Conservation (phyloP, 352 stramenopile genomes). For the Globisporangium echinulatum region DNA sequence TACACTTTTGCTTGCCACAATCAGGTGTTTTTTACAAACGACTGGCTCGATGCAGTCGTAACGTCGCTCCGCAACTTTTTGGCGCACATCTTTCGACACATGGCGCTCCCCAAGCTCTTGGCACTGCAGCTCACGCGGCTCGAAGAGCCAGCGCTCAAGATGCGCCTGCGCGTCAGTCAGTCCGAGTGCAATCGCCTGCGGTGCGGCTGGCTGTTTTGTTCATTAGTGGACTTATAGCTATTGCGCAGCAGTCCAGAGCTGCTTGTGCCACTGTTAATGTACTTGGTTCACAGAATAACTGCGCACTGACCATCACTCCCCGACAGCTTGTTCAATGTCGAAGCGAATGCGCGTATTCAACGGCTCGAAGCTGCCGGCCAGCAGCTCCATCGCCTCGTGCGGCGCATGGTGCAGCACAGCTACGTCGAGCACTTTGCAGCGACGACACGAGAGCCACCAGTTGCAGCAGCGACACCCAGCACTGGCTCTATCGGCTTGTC, state of each 20-base stretch:
- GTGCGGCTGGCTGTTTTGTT: slow-evolving; percentile 9
- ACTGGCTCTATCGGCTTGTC: slow-evolving; percentile 20
- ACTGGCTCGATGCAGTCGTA: slow-evolving; percentile 68
- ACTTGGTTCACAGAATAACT: not conserved
- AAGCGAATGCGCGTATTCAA: slow-evolving; percentile 49
- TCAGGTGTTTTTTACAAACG: slow-evolving; percentile 61
- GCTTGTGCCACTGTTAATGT: too few species aligned
- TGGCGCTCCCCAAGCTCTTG: slow-evolving; percentile 70
- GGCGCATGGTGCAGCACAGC: slow-evolving; percentile 59
- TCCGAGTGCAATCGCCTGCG: slow-evolving; percentile 63
- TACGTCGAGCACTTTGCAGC: slow-evolving; percentile 55
- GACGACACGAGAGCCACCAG: slow-evolving; percentile 9
- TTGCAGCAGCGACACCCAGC: slow-evolving; percentile 5
- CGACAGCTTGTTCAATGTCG: slow-evolving; percentile 31
- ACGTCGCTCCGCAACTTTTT: slow-evolving; percentile 78
- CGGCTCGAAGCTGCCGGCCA: slow-evolving; percentile 53
- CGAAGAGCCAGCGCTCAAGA: slow-evolving; percentile 61
- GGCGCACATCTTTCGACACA: slow-evolving; percentile 63
- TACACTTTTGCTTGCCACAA: not conserved
- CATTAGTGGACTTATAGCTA: not conserved
- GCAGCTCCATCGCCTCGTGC: slow-evolving; percentile 52
- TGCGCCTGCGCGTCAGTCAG: slow-evolving; percentile 63
- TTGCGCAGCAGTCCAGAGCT: too few species aligned
- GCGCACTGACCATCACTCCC: not conserved
- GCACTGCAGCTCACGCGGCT: slow-evolving; percentile 65